Percentiles rank a stretch among this genome's conserved stretches.
Evolutionary conservation across 2,329 filamentous ascomycete genomes (phyloP).

Genomic region (Biscogniauxia marginata): DNA sequence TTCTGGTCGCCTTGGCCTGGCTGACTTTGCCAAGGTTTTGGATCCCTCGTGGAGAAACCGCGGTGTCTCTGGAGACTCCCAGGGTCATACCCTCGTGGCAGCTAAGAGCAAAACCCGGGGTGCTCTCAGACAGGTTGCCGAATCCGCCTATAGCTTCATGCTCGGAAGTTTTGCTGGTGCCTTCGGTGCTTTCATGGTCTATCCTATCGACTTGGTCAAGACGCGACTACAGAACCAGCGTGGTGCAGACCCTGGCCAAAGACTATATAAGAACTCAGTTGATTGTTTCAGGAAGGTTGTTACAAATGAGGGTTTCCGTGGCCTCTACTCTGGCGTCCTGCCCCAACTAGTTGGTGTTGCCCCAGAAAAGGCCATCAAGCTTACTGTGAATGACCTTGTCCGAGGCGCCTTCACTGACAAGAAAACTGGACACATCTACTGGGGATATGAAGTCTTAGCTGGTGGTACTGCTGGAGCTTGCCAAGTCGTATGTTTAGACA

Average conservation of each 20-base stretch:
- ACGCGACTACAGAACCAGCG: conserved; percentile 98
- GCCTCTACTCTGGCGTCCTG: conserved; percentile 90
- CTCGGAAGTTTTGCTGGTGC: conserved; percentile 89
- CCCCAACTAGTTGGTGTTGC: conserved; percentile 96
- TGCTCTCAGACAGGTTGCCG: conserved; percentile 63
- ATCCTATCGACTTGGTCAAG: conserved; percentile 98
- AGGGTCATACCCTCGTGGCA: conserved; percentile 35
- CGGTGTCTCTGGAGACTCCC: conserved; percentile 49
- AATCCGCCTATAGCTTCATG: conserved; percentile 85
- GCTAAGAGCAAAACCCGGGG: conserved; percentile 54
- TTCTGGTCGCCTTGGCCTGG: conserved; percentile 76
- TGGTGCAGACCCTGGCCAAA: conserved; percentile 74
- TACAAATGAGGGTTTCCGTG: conserved; percentile 84
- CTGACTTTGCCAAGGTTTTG: conserved; percentile 91
- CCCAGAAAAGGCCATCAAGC: conserved; percentile 99
- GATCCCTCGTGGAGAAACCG: conserved; percentile 85
- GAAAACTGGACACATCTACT: conserved; percentile 69
- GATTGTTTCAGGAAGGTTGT: conserved; percentile 95
- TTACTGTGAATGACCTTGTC: conserved; percentile 95
- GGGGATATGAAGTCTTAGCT: conserved; percentile 73
- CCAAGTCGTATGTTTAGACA: conserved; percentile 77
- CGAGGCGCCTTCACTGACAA: conserved; percentile 72
- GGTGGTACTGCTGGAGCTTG: conserved; percentile 89
- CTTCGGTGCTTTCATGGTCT: conserved; percentile 99
- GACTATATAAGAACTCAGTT: conserved; percentile 93